Conservation (phyloP, 2,329 filamentous ascomycete genomes). For the Beauveria medogensis region DNA sequence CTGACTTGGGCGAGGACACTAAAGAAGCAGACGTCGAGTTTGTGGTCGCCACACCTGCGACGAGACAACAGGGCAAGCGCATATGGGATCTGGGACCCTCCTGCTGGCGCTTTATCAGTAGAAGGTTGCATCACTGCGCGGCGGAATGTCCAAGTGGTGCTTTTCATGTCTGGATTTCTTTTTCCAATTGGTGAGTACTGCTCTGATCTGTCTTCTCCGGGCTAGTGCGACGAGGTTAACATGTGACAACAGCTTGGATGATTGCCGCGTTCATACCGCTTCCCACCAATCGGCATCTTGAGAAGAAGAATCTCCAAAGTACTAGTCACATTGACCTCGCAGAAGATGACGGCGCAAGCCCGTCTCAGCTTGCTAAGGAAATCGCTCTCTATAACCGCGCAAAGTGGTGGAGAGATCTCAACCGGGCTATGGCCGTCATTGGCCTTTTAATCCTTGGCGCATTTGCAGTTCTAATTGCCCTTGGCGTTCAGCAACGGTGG, state of each 20-base stretch:
- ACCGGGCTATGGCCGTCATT: conserved; percentile 49
- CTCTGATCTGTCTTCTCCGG: not conserved
- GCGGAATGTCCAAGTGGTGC: conserved; percentile 64
- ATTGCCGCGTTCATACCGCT: conserved; percentile 67
- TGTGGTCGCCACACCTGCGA: conserved; percentile 68
- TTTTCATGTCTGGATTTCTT: conserved; percentile 71
- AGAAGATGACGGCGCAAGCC: conserved; percentile 24
- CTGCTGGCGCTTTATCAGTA: conserved; percentile 57
- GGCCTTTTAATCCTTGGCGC: conserved; percentile 47
- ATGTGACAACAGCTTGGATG: conserved; percentile 58
- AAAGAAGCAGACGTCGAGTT: conserved; percentile 47
- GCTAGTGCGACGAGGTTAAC: not conserved
- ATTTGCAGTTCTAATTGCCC: conserved; percentile 41
- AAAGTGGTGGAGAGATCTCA: conserved; percentile 52
- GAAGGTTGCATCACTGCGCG: conserved; percentile 54
- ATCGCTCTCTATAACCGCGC: conserved; percentile 40
- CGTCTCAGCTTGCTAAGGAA: conserved; percentile 32
- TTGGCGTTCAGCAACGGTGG: conserved; percentile 46
- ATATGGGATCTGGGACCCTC: conserved; percentile 64
- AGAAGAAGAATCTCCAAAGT: conserved; percentile 40
- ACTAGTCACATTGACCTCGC: conserved; percentile 31
- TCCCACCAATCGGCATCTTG: conserved; percentile 47
- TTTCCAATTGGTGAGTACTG: conserved; percentile 57
- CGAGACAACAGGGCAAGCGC: conserved; percentile 51
- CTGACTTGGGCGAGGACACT: conserved; percentile 19